A percentile compares a stretch with the other conserved stretches of the same genome.
Evolutionary conservation across 441 rosid species (phyloP).

Genomic region (Dalechampia spathulata): DNA sequence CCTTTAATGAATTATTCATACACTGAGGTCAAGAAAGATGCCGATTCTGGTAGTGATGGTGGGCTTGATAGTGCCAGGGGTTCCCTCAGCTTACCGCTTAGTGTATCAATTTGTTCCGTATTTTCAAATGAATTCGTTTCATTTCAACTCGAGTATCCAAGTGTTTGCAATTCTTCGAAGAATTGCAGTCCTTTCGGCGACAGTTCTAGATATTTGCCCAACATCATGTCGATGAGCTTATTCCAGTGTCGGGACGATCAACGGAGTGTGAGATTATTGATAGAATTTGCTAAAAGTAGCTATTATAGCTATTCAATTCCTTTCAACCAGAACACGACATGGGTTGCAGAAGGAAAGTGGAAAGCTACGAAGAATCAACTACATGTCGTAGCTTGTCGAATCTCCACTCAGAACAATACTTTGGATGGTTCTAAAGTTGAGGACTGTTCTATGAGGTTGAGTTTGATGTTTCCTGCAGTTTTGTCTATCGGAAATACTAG

Average conservation of each 20-base stretch:
- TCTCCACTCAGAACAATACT: conserved; percentile 35
- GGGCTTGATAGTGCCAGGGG: conserved; percentile 7
- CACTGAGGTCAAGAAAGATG: conserved; percentile 10
- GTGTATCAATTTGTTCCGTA: conserved; percentile 18
- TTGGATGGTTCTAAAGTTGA: conserved; percentile 31
- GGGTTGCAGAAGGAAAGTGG: conserved; percentile 78
- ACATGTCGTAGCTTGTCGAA: conserved; percentile 55
- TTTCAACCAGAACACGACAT: conserved; percentile 44
- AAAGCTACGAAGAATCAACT: conserved; percentile 39
- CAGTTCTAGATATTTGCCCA: conserved; percentile 17
- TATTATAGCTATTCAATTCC: conserved; percentile 1
- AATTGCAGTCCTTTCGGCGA: conserved; percentile 22
- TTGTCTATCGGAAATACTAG: conserved; percentile 44
- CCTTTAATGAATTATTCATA: conserved; percentile 23
- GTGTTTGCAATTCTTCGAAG: conserved; percentile 19
- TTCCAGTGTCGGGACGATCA: conserved; percentile 19
- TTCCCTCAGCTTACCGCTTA: conserved; percentile 15
- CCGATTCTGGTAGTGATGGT: conserved; percentile 15
- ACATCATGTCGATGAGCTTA: conserved; percentile 16
- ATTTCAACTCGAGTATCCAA: conserved; percentile 18
- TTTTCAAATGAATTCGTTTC: neutral
- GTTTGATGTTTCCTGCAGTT: conserved; percentile 51
- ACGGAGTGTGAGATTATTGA: conserved; percentile 20
- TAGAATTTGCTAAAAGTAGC: conserved; percentile 19
- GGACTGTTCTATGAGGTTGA: conserved; percentile 67